Evolutionary conservation across 441 rosid species (phyloP), one percentile per base, ranked within the genome.

Genomic region (Kokia cookei): DNA sequence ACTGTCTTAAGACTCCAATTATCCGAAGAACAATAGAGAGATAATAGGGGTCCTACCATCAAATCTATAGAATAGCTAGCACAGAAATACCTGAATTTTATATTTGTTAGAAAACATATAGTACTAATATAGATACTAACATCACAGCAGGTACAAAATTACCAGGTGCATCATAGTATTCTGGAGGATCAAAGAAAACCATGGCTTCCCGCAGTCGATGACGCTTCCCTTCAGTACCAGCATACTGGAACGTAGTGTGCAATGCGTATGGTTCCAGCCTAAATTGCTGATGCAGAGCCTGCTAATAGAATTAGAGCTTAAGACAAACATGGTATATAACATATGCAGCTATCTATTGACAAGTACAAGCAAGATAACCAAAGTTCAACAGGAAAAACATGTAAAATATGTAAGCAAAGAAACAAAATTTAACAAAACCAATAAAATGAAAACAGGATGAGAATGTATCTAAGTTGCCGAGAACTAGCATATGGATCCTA

Each of bases 181-280:
- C 98, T 14, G 96, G 93, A 48, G 95, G 93, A 81, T 96, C 98
- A 85, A 85, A 92, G 80, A 96, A 96, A 72, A 86, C 84, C 96
- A 85, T 93, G 77, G 84, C 98, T 76, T 96, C 99, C 73, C 99
- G 90, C 74, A 96, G 80, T 69, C 99, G 89, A 71, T 96, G 98
- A 29, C 99, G 94, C 88, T 93, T 93, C 78, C 99, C 99, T 75
- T 91, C 99, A 8, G 99, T 96, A 65, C 98, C 99, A 45, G 87
- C 98, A 84, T 90, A 96, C 73, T 96, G 99, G 83, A 90, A 96
- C n/a, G 99, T 96, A 78, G 99, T 96, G 83, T 96, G 99, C 82
- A 96, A 79, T 26, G 98, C 98, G 73, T 92, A 96, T 63, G 99
- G 97, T 79, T 94, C 93, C 84, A 96, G 82, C 71, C 91, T 90